Evolutionary conservation across 805 yeast species (phyloP), one percentile per base, ranked within the genome.

Genomic region (Metschnikowia koreensis): DNA sequence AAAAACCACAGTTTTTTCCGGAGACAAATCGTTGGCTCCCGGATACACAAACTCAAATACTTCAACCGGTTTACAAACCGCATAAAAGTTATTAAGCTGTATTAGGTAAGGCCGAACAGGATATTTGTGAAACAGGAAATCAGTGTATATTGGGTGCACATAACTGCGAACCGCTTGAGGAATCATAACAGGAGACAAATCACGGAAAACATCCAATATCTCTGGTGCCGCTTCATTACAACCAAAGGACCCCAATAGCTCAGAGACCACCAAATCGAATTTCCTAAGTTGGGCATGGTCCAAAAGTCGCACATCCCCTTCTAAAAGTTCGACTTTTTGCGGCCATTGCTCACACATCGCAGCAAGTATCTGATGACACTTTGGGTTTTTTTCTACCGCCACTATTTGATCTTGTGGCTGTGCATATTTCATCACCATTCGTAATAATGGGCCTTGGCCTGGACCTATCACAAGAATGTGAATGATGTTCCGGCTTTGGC

Each of bases 181-280:
- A 58, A 66, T 81, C 76, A 59, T 77, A 53, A 58, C 62, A 58
- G 44, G 61, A 3, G 47, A 56, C 47, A 79, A 77, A 15, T 75
- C 60, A 1, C 76, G 69, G 2, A 89, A 66, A 9, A 37, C 43
- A 1, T 46, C 44, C 15, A 73, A 53, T 52, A 94, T 84, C 65
- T 92, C 98, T 0, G 98, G 97, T 8, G 89, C 79, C 15, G 89
- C 74, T 64, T 92, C 97, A 66, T 92, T 93, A 66, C 96, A 93
- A 4, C 96, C 97, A 70, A 93, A 87, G 13, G 96, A 88, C 6
- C 97, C 97, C 28, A 92, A 67, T 7, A 93, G 70, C 65, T 92
- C 97, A 41, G 96, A 86, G 1, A 93, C 76, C 8, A 91, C 78
- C 41, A 92, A 61, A 61, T 87, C 79, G 50, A 78, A 75, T 15